Evolutionary conservation across 257 asterid species (phyloP).

Genomic region (Paraleonurus japonicus): DNA sequence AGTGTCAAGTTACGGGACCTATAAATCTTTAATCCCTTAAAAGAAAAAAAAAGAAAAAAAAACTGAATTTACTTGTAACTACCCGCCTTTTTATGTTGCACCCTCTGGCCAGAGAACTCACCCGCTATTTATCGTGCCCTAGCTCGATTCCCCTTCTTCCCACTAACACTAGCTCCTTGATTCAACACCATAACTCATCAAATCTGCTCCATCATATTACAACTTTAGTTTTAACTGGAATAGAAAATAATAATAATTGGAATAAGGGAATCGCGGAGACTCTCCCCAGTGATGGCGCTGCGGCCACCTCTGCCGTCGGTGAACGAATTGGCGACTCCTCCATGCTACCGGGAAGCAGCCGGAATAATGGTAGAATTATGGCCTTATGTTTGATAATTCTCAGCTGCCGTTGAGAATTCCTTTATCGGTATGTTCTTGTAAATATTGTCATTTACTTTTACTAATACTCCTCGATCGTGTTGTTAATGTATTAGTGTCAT

Average conservation of each 20-base stretch:
- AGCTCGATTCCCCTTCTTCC: slow-evolving; percentile 1
- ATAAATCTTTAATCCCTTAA: too few species aligned
- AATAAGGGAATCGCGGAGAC: slow-evolving; percentile 1
- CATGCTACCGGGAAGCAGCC: slow-evolving; percentile 5
- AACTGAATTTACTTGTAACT: background rate
- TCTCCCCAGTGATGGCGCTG: slow-evolving; percentile 28
- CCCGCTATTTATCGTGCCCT: slow-evolving; percentile 24
- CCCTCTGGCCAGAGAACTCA: background rate
- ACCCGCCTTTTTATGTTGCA: background rate
- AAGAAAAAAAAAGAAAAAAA: too few species aligned
- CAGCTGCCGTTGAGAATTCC: slow-evolving; percentile 15
- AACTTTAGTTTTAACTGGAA: background rate
- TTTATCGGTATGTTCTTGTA: too few species aligned
- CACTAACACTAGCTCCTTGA: background rate
- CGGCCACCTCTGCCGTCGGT: slow-evolving; percentile 29
- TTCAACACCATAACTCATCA: slow-evolving; percentile 13
- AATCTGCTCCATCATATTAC: slow-evolving; percentile 5
- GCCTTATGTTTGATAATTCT: slow-evolving; percentile 12
- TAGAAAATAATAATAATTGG: background rate
- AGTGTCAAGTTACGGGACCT: too few species aligned
- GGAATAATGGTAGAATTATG: background rate
- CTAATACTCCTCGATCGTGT: too few species aligned
- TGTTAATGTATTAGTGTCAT: too few species aligned
- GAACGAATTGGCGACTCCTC: slow-evolving; percentile 15
- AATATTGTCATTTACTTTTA: too few species aligned